Conservation (phyloP, 352 stramenopile genomes). For the Phytophthora agathidicida region DNA sequence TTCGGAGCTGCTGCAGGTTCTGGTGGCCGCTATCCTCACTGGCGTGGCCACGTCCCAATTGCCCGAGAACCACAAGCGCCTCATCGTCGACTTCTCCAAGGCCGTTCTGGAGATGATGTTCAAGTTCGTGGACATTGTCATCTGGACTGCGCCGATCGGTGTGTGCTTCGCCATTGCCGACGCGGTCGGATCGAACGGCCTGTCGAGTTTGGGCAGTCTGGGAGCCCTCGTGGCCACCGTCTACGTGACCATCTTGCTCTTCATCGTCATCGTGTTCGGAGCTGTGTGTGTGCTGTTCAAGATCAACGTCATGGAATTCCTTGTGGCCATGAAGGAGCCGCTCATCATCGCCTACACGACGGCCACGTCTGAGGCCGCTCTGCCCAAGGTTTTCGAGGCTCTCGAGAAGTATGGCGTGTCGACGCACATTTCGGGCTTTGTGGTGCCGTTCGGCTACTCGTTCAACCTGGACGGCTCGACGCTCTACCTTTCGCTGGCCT, state of each 20-base stretch:
- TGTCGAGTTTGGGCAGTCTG: slow-evolving; percentile 43
- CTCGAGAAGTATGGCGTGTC: slow-evolving; percentile 61
- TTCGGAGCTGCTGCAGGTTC: slow-evolving; percentile 64
- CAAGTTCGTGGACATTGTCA: slow-evolving; percentile 71
- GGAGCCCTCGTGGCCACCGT: slow-evolving; percentile 48
- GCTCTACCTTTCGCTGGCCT: slow-evolving; percentile 52
- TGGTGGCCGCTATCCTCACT: slow-evolving; percentile 52
- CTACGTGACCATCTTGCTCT: slow-evolving; percentile 55
- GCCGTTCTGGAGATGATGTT: slow-evolving; percentile 74
- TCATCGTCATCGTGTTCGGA: slow-evolving; percentile 57
- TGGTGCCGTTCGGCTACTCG: slow-evolving; percentile 69
- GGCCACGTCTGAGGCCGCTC: slow-evolving; percentile 55
- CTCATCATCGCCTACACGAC: slow-evolving; percentile 70
- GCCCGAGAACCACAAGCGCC: slow-evolving; percentile 37
- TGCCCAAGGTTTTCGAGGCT: slow-evolving; percentile 66
- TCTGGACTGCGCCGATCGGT: slow-evolving; percentile 63
- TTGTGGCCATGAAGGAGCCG: slow-evolving; percentile 55
- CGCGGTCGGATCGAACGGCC: slow-evolving; percentile 56
- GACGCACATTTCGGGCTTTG: slow-evolving; percentile 55
- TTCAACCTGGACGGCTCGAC: slow-evolving; percentile 70
- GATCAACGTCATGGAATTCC: slow-evolving; percentile 51
- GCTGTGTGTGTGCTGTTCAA: slow-evolving; percentile 50
- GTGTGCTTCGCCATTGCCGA: slow-evolving; percentile 65
- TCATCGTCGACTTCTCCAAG: slow-evolving; percentile 48
- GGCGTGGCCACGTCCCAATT: slow-evolving; percentile 46